Evolutionary conservation across 2,329 filamentous ascomycete genomes (phyloP), one percentile per base, ranked within the genome.

Genomic region (Neurospora sp.): DNA sequence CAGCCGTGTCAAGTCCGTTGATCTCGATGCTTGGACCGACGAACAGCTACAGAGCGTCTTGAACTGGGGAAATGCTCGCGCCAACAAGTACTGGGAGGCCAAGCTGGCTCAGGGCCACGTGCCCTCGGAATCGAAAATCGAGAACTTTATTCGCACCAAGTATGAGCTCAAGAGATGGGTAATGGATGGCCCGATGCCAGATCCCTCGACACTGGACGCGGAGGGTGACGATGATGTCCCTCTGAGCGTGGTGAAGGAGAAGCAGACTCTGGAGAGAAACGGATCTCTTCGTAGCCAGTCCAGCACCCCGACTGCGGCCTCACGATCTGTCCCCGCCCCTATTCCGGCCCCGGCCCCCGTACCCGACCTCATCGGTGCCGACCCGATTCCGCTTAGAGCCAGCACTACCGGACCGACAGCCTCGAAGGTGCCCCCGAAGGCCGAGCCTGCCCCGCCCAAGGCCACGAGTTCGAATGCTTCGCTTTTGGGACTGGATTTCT

Each of bases 121-220:
- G 66, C 96, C 96, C 1, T 97, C 95, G 28, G 96, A 99, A 83
- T 88, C 92, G 75, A 99, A 99, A 86, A 98, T 99, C 76, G 96
- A 99, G 86, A 99, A 98, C 84, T 99, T 99, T 78, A 98, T 99
- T 77, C 90, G 96, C 75, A 99, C 96, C 70, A 99, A 99, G 82
- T 99, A 99, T 81, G 96, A 99, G 80, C 91, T 96, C 69, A 98
- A 97, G 87, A 87, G 96, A 82, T 99, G 96, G 96, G 91, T 93
- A n/a, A 98, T 98, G 94, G 96, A 99, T 72, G 96, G 96, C 1
- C 90, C 89, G 5, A 95, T 96, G 78, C 96, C 96, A 5, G 93
- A 98, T 78, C 96, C 96, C n/a, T 86, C 92, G 3, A 92, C 91
- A 1, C 82, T 99, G 68, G 93, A 96, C 78, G 89, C 84, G 15